phyloP scores from a whole-genome alignment of 2,329 filamentous ascomycete genomes.

The Eutypa lata region DNA sequence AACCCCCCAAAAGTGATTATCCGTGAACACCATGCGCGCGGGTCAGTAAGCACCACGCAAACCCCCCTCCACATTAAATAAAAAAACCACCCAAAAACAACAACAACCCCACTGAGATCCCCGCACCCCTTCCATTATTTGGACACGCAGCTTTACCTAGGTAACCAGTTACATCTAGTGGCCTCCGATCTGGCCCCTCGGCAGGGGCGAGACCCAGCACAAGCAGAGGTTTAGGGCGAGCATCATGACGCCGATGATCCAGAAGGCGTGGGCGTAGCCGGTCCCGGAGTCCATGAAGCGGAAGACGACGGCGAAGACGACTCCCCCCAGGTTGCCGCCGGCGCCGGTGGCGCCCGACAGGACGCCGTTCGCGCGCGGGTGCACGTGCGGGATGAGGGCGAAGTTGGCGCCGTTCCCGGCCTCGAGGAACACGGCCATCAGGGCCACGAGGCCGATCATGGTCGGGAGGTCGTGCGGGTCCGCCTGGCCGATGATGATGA shows the following conservation, averaged over 20 bases:
- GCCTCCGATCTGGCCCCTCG: constrained; percentile 50
- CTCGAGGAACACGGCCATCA: constrained; percentile 79
- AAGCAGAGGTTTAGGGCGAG: constrained; percentile 67
- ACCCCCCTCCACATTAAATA: too few species aligned
- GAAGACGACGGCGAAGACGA: constrained; percentile 82
- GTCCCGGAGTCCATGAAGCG: constrained; percentile 62
- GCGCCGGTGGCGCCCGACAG: constrained; percentile 78
- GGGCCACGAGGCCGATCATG: constrained; percentile 74
- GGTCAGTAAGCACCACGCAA: too few species aligned
- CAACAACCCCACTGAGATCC: too few species aligned
- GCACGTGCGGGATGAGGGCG: constrained; percentile 80
- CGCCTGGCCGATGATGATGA: constrained; percentile 60
- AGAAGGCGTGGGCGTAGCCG: constrained; percentile 68
- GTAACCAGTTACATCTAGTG: constrained; percentile 28
- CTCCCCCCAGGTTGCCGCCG: constrained; percentile 78
- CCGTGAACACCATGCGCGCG: too few species aligned
- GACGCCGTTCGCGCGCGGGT: constrained; percentile 75
- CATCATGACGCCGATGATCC: constrained; percentile 77
- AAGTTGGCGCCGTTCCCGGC: constrained; percentile 86
- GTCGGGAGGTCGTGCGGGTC: constrained; percentile 60
- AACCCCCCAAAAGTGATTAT: too few species aligned
- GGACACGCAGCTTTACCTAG: too few species aligned
- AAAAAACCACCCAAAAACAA: too few species aligned
- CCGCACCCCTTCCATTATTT: too few species aligned
- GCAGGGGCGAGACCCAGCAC: constrained; percentile 52